Evolutionary conservation across 2,329 filamentous ascomycete genomes (phyloP), one percentile per base, ranked within the genome.

Genomic region (Fusarium floridanum): DNA sequence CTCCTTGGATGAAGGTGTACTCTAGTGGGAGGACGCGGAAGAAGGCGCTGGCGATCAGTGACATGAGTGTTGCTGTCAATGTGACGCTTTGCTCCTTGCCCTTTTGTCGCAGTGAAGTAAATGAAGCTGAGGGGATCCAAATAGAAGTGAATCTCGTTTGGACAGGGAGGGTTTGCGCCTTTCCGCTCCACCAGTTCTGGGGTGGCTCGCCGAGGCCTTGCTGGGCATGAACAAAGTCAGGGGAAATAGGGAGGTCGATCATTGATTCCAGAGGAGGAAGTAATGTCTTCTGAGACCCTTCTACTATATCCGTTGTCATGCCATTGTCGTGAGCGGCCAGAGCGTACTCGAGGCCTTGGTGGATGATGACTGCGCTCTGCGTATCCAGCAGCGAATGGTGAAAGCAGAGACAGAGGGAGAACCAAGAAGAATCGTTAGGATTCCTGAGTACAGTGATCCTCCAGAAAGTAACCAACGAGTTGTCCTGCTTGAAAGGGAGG

Each of bases 1-100:
- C 68, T 36, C 68, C 66, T 57, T 60, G 67, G 14, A 68, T 12
- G 5, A 24, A 6, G 16, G 34, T 66, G 17, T 68, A 68, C 9
- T 68, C n/a, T 4, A 6, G 12, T 5, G 68, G 61, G 41, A 71
- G 53, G 5, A 66, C 16, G 8, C 22, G 24, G 22, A 68, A 71
- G 20, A 66, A 62, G 39, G 57, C 29, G 3, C 24, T 41, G 5
- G 55, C 55, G 24, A 59, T 29, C 8, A 59, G 36, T 16, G 55
- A 59, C 55, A 59, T 59, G 9, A 41, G 55, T 2, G 20, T 6
- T 6, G 55, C 32, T 9, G 55, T 59, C 16, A 59, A 39, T 3
- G 55, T 41, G 16, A 59, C 36, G 14, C 55, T 22, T 17, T 59
- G 16, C 4, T 59, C 55, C 6, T 37, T 59, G 36, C 55, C 41